These are phyloP conservation scores for Chrysochromulina parva DNA, from an alignment of 78 protist species.

Conservation along the genomic window DNA sequence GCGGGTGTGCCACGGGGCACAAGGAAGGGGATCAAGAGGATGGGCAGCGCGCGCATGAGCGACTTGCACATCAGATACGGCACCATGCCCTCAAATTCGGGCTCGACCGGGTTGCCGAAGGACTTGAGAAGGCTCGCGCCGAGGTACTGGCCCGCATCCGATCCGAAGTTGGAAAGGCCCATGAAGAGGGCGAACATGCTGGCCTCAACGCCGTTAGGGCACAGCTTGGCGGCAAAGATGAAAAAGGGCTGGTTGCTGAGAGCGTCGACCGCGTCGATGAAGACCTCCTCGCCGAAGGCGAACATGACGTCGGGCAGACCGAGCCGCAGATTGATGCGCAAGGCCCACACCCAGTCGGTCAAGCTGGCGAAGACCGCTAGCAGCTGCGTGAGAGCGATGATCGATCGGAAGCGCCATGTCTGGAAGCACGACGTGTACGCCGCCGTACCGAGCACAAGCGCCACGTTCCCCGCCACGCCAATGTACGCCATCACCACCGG, in stretches of 20 bases:
- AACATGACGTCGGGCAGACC: not conserved
- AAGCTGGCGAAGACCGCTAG: not conserved
- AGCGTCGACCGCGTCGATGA: not conserved
- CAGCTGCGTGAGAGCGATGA: not conserved
- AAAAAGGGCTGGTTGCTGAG: not conserved
- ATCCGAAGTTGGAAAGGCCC: not conserved
- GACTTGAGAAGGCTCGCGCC: not conserved
- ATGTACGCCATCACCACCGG: not conserved
- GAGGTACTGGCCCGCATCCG: not conserved
- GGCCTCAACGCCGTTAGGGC: not conserved
- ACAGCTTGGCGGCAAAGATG: not conserved
- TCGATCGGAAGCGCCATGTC: not conserved
- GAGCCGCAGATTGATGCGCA: not conserved
- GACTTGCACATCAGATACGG: not conserved
- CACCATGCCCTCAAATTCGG: not conserved
- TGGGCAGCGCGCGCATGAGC: not conserved
- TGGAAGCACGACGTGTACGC: not conserved
- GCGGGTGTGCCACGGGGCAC: not conserved
- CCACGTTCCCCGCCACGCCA: not conserved
- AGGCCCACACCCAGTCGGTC: not conserved
- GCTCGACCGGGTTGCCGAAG: not conserved
- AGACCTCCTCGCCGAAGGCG: not conserved
- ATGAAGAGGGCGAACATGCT: not conserved
- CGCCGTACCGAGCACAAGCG: not conserved
- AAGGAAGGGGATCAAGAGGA: not conserved